Evolutionary conservation across 306 rosid species (phyloP).

Genomic region (Amphicarpaea edgeworthii): DNA sequence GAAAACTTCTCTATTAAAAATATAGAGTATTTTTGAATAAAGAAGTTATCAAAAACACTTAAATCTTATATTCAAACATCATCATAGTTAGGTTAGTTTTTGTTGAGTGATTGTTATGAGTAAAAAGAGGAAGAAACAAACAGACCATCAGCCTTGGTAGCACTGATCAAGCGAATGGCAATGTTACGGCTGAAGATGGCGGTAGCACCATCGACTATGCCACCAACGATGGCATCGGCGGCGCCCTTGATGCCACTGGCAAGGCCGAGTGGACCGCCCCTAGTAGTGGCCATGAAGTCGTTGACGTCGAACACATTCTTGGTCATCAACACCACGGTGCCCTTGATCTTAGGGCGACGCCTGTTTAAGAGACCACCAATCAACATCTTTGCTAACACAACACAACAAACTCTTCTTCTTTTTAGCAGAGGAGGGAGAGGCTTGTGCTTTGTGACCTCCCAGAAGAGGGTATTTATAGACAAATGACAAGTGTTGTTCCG

Average conservation of each 20-base stretch:
- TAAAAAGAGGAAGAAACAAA: background rate
- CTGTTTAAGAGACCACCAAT: background rate
- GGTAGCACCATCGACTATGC: background rate
- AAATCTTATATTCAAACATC: too few relatives aligned
- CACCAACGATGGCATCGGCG: background rate
- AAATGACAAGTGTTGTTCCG: background rate
- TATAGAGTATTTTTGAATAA: too few relatives aligned
- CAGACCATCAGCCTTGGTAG: slow-evolving; percentile 36
- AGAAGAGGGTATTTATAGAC: background rate
- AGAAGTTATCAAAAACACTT: too few relatives aligned
- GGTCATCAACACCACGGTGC: slow-evolving; percentile 43
- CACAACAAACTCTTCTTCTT: background rate
- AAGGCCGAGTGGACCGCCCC: background rate
- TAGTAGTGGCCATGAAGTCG: background rate
- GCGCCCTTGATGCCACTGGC: background rate
- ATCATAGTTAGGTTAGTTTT: too few relatives aligned
- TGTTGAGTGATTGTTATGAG: background rate
- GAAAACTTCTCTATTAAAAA: too few relatives aligned
- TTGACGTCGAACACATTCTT: slow-evolving; percentile 43
- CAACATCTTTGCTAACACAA: background rate
- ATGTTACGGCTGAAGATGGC: slow-evolving; percentile 30
- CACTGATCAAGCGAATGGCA: slow-evolving; percentile 40
- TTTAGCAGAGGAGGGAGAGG: background rate
- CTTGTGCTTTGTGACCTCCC: background rate
- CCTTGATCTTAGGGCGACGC: slow-evolving; percentile 11